Evolutionary conservation across 2,329 filamentous ascomycete genomes (phyloP).

Genomic region (Penicillium palitans): DNA sequence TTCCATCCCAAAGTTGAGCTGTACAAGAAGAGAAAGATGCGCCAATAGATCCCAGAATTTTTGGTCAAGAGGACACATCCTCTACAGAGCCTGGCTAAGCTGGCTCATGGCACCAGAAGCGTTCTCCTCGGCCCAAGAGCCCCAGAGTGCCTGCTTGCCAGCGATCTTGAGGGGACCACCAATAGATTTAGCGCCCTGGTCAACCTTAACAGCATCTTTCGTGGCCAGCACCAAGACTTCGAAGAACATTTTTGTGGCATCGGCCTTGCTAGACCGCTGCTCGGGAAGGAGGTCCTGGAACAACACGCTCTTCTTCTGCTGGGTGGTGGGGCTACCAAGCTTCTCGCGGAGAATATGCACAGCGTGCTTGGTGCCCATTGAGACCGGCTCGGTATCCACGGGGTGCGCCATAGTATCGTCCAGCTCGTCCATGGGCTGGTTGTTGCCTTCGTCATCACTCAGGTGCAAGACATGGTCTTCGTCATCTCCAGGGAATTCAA

Average conservation of each 20-base stretch:
- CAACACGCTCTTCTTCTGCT: conserved; percentile 75
- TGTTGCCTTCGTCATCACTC: conserved; percentile 50
- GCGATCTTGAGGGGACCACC: conserved; percentile 80
- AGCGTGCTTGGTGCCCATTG: conserved; percentile 88
- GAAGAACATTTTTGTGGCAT: conserved; percentile 99
- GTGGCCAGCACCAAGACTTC: conserved; percentile 93
- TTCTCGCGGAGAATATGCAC: conserved; percentile 90
- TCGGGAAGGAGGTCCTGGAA: conserved; percentile 93
- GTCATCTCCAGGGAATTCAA: conserved; percentile 65
- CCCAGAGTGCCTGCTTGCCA: conserved; percentile 95
- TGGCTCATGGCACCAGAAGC: conserved; percentile 49
- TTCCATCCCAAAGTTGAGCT: conserved; percentile 26
- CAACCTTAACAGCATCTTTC: conserved; percentile 96
- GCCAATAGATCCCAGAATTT: conserved; percentile 18
- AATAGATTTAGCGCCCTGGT: conserved; percentile 71
- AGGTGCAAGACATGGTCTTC: conserved; percentile 46
- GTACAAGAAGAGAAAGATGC: conserved; percentile 27
- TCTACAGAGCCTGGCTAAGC: conserved; percentile 31
- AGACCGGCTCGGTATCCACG: conserved; percentile 81
- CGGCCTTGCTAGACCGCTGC: conserved; percentile 73
- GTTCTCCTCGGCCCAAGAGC: conserved; percentile 81
- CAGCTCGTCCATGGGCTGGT: conserved; percentile 60
- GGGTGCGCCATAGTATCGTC: conserved; percentile 82
- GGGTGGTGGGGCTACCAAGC: conserved; percentile 67
- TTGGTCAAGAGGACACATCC: conserved; percentile 9